Base-by-base conservation (phyloP, 1,284 basidiomycete species). In the Pseudozyma sp. region DNA sequence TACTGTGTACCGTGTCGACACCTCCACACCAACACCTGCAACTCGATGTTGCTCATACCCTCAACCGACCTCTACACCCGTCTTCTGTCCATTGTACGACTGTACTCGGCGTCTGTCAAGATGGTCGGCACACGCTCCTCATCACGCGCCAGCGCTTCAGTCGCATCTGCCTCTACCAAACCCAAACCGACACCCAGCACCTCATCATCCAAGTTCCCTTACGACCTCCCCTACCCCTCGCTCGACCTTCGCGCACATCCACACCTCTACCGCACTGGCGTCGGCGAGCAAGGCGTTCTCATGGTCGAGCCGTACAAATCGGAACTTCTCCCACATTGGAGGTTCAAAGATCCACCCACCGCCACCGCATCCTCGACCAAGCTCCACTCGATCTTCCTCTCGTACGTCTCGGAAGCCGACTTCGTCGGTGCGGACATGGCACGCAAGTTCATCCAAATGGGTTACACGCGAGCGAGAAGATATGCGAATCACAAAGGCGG, bases 401-500 rank as follows among this genome's bases (percentile, higher is more conserved):
- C 50, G 0, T 76, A 76, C 31, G 6, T 68, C 7, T 52, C 68
- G 1, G 52, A 73, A 19, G 55, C 24, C 35, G 74, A 76, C 33
- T 73, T 76, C 34, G 67, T 69, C 1, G 74, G 74, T 1, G 69
- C 63, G 10, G 69, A 72, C 17, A 57, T 72, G 49, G 50, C 69
- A 17, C 45, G 64, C 6, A 72, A 72, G 17, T 72, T 68, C 46
- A 59, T 72, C 31, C 64, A 76, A 53, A 76, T 76, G 74, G 69
- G 74, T 19, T 68, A 60, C 34, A 76, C 74, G 0, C 60, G 74
- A 13, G 66, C 74, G 3, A 37, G 74, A 19, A 45, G 74, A 1
- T 76, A 76, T 50, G 69, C 74, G 5, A 76, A 76, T 40, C 74
- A 73, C 46, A 61, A 50, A 11, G 68, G 73, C 4, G 73, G 73